phyloP scores from a whole-genome alignment of 768 basidiomycete species.

The Mrakia gelida region DNA sequence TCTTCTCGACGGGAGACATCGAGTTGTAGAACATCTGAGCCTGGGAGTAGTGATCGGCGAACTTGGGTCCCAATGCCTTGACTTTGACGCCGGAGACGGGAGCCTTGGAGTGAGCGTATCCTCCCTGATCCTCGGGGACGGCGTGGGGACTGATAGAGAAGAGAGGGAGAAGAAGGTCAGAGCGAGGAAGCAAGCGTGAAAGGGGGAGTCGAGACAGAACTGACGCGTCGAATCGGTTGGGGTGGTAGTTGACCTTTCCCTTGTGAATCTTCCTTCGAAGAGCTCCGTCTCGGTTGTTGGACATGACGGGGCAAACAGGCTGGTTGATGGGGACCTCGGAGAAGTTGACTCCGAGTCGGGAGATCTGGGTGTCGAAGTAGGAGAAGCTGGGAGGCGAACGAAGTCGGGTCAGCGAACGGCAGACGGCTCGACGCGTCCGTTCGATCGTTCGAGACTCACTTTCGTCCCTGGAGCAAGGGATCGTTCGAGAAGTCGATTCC shows the following conservation, averaged over 20 bases:
- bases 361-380: conserved; percentile 62
- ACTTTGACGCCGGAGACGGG: conserved; percentile 54
- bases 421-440: conserved; percentile 49
- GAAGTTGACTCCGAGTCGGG: conserved; percentile 73
- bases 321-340: conserved; percentile 66
- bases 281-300: conserved; percentile 47
- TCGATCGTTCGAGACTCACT: conserved; percentile 40
- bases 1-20: conserved; percentile 60
- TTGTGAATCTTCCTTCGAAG: conserved; percentile 32
- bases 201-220: too few species aligned
- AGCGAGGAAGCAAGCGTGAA: too few species aligned
- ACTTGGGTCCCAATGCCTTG: conserved; percentile 50
- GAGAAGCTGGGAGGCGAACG: conserved; percentile 10
- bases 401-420: conserved; percentile 55
- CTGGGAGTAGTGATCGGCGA: conserved; percentile 73
- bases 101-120: conserved; percentile 10
- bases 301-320: conserved; percentile 44
- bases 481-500: conserved; percentile 55
- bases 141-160: not conserved
- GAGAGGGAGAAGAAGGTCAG: not conserved
- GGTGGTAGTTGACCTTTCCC: conserved; percentile 66
- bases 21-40: conserved; percentile 83
- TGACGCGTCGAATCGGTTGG: conserved; percentile 57
- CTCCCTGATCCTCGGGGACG: conserved; percentile 18
- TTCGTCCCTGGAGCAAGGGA: conserved; percentile 74